phyloP scores from a whole-genome alignment of 352 stramenopile genomes.

The Pythium apleroticum region DNA sequence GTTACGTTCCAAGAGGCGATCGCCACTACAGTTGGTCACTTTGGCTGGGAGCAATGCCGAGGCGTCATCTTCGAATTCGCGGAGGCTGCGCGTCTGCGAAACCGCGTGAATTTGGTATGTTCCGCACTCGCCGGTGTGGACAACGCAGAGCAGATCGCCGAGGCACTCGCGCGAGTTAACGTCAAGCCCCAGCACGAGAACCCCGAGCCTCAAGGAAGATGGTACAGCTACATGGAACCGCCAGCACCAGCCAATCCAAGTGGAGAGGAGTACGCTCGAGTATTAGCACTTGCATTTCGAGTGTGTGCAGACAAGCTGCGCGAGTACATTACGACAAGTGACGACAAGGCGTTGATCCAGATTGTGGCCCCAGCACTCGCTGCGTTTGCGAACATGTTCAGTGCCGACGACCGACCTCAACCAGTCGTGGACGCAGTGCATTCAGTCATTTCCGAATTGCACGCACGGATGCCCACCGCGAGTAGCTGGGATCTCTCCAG shows the following conservation, averaged over 20 bases:
- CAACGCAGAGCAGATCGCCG: neutral
- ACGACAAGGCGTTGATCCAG: conserved; percentile 18
- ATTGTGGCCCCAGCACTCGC: conserved; percentile 9
- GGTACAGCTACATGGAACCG: neutral
- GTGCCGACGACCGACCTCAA: neutral
- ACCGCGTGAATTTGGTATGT: conserved; percentile 12
- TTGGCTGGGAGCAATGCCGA: conserved; percentile 19
- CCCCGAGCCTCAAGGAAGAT: neutral
- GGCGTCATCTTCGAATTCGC: conserved; percentile 10
- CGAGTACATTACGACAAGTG: conserved; percentile 5
- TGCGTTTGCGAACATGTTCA: neutral
- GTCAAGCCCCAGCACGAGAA: conserved; percentile 5
- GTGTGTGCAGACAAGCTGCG: conserved; percentile 13
- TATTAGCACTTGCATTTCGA: conserved; percentile 9
- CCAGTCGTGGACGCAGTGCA: conserved; percentile 1
- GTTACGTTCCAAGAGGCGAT: conserved; percentile 15
- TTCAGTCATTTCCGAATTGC: conserved; percentile 7
- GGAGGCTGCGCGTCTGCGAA: neutral
- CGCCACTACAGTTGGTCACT: conserved; percentile 14
- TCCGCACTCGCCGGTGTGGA: conserved; percentile 9
- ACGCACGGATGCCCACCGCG: neutral
- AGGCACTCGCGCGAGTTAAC: conserved; percentile 6
- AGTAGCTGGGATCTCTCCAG: conserved; percentile 15
- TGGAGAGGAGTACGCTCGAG: conserved; percentile 7
- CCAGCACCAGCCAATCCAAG: neutral